These are phyloP conservation scores for Salix suchowensis DNA, from an alignment of 345 rosid species.

Conservation along the genomic window DNA sequence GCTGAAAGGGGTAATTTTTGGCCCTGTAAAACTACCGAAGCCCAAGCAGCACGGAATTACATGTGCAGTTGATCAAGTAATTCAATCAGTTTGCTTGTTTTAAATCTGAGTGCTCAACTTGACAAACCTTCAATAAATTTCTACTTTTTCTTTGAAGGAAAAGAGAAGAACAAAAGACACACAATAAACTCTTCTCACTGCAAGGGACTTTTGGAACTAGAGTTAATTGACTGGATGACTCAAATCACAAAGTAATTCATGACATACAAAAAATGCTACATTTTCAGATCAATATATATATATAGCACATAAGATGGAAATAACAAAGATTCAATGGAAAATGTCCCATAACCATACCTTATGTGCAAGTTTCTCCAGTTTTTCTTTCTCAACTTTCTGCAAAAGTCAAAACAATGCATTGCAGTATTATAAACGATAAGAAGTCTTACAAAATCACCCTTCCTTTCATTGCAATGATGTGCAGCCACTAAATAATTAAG, in stretches of 20 bases:
- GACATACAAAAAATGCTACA: too few species aligned
- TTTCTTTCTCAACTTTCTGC: slow-evolving; percentile 91
- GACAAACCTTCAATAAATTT: too few species aligned
- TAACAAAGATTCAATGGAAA: not conserved
- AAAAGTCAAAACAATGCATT: slow-evolving; percentile 10
- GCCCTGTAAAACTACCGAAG: not conserved
- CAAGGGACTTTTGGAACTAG: too few species aligned
- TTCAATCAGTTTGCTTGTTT: too few species aligned
- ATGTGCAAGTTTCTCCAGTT: slow-evolving; percentile 80
- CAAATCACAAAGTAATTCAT: too few species aligned
- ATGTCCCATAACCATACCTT: slow-evolving; percentile 44
- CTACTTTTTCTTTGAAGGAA: too few species aligned
- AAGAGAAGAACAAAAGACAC: too few species aligned
- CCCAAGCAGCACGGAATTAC: not conserved
- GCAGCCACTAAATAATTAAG: not conserved
- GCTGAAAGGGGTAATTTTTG: not conserved
- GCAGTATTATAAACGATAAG: not conserved
- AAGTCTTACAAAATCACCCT: not conserved
- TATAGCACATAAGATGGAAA: not conserved
- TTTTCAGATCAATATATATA: too few species aligned
- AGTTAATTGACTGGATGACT: too few species aligned
- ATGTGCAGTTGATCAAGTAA: too few species aligned
- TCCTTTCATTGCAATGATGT: not conserved
- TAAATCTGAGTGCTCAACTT: too few species aligned
- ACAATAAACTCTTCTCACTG: too few species aligned